phyloP scores from a whole-genome alignment of 768 basidiomycete genomes.

The Pisolithus microcarpus region DNA sequence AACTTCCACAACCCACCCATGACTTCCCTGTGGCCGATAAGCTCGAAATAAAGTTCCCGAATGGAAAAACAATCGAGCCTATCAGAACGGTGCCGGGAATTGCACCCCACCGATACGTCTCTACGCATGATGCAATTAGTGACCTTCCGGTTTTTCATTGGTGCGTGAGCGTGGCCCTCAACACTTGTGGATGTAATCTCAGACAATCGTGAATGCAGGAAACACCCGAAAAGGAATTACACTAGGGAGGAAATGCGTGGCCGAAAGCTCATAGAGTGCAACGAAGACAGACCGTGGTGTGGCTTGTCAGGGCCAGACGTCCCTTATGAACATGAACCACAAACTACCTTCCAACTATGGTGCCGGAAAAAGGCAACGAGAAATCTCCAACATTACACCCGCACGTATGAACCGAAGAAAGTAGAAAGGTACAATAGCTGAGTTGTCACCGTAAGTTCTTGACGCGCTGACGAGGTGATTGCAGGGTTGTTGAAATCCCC shows the following conservation, averaged over 20 bases:
- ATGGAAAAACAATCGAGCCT: constrained; percentile 32
- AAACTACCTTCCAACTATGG: constrained; percentile 36
- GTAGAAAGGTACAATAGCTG: constrained; percentile 47
- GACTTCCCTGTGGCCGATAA: constrained; percentile 33
- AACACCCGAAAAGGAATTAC: constrained; percentile 12
- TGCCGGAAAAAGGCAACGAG: constrained; percentile 39
- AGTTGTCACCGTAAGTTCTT: neutral
- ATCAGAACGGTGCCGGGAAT: constrained; percentile 43
- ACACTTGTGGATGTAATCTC: neutral
- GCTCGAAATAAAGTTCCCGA: constrained; percentile 47
- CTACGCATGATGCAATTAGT: constrained; percentile 64
- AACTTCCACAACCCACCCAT: constrained; percentile 38
- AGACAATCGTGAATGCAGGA: constrained; percentile 10
- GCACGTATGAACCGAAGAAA: constrained; percentile 40
- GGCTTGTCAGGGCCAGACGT: constrained; percentile 23
- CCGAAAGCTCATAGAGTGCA: constrained; percentile 30
- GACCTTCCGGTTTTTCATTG: constrained; percentile 73
- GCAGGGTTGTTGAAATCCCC: constrained; percentile 56
- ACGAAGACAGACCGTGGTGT: constrained; percentile 28
- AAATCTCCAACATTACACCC: constrained; percentile 66
- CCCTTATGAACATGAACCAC: constrained; percentile 30
- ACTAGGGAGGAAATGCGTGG: constrained; percentile 11
- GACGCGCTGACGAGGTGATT: neutral
- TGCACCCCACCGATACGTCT: constrained; percentile 51
- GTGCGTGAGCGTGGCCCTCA: constrained; percentile 28